A percentile compares a stretch with the other conserved stretches of the same genome.
These are phyloP conservation scores for Nowakowskiella sp. DNA, from an alignment of 192 early-diverging fungal genomes.

Conservation along the genomic window DNA sequence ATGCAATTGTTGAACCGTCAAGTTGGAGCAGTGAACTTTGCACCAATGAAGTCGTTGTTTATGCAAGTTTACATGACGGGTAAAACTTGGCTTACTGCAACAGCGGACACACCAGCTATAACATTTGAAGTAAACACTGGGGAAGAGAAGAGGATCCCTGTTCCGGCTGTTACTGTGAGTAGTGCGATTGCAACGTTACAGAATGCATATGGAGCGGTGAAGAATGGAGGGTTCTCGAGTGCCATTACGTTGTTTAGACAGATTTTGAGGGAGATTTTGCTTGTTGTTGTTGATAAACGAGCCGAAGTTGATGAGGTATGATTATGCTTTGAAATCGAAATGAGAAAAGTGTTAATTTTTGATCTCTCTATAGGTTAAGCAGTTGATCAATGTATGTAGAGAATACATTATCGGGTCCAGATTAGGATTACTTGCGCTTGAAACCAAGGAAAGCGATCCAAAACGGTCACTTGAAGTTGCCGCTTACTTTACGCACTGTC, in stretches of 20 bases:
- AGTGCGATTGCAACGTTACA: constrained; percentile 64
- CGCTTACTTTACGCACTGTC: constrained; percentile 91
- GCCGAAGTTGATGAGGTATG: constrained; percentile 69
- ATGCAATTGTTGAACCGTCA: constrained; percentile 91
- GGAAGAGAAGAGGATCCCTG: constrained; percentile 44
- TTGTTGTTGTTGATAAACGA: constrained; percentile 58
- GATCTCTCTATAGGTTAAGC: constrained; percentile 39
- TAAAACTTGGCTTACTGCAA: constrained; percentile 42
- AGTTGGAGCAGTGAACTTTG: constrained; percentile 89
- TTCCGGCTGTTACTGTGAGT: constrained; percentile 46
- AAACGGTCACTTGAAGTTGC: constrained; percentile 83
- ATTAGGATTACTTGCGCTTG: constrained; percentile 74
- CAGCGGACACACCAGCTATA: neutral
- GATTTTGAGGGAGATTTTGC: constrained; percentile 70
- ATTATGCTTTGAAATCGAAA: neutral
- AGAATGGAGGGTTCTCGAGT: constrained; percentile 67
- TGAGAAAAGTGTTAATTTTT: too few relatives aligned
- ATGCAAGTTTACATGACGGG: constrained; percentile 68
- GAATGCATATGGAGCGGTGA: constrained; percentile 74
- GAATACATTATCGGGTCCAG: constrained; percentile 89
- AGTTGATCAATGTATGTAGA: constrained; percentile 70
- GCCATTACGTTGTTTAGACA: constrained; percentile 64
- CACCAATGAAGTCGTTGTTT: constrained; percentile 81
- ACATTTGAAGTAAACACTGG: neutral
- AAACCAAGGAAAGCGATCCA: constrained; percentile 40